Percentiles rank a stretch among this genome's conserved stretches.
These are phyloP conservation scores for Blastocystis sp. DNA, from an alignment of 352 stramenopile genomes.

Conservation along the genomic window DNA sequence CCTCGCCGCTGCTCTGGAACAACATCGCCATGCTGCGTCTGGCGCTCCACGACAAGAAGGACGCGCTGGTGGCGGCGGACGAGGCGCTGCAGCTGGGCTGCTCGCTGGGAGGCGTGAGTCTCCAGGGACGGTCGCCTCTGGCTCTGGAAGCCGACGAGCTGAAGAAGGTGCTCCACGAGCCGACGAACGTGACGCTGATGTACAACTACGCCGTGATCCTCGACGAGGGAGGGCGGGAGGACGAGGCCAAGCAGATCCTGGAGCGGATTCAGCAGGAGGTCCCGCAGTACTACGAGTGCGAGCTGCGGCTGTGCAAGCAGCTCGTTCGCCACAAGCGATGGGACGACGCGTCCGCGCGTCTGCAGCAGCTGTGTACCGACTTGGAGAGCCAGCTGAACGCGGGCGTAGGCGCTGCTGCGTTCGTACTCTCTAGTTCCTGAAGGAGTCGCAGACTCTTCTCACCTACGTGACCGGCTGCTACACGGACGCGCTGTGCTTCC, in stretches of 20 bases:
- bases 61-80: neutral
- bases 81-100: constrained; percentile 20
- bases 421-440: neutral
- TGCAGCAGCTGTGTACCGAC: neutral
- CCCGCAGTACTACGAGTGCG: constrained; percentile 43
- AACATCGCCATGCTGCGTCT: constrained; percentile 25
- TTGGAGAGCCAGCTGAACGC: constrained; percentile 2
- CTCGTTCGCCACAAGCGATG: neutral
- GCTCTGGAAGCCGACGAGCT: neutral
- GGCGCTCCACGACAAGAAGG: neutral
- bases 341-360: neutral
- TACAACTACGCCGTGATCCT: constrained; percentile 38
- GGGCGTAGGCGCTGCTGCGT: neutral
- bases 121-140: neutral
- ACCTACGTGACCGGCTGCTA: constrained; percentile 16
- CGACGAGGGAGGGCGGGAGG: neutral
- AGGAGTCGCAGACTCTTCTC: constrained; percentile 27
- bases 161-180: neutral
- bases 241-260: neutral
- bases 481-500: neutral
- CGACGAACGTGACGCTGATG: constrained; percentile 13
- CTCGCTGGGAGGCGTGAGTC: neutral
- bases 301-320: constrained; percentile 7
- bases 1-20: constrained; percentile 39
- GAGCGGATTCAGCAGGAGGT: neutral